These are phyloP conservation scores for Yamadazyma endophytica DNA, from an alignment of 805 yeast species.

Conservation along the genomic window DNA sequence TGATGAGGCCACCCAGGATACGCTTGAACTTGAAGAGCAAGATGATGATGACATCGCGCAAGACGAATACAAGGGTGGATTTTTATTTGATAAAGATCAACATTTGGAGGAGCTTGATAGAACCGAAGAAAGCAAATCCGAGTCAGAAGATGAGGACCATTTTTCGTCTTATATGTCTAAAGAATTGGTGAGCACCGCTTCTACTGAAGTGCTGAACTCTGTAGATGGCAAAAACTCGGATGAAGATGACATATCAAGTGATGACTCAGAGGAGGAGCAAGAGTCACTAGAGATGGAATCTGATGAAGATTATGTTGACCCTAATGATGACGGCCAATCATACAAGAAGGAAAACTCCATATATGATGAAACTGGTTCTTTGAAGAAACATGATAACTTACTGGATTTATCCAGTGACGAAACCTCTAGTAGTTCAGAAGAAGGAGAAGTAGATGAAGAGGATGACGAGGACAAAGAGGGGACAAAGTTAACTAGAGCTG, in stretches of 20 bases:
- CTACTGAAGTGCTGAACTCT: slow-evolving; percentile 25
- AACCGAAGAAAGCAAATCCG: slow-evolving; percentile 30
- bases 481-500: slow-evolving; percentile 34
- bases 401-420: slow-evolving; percentile 27
- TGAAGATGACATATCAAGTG: slow-evolving; percentile 51
- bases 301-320: slow-evolving; percentile 72
- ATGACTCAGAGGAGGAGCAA: slow-evolving; percentile 32
- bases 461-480: slow-evolving; percentile 16
- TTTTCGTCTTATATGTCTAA: slow-evolving; percentile 74
- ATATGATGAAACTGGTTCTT: slow-evolving; percentile 42
- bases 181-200: slow-evolving; percentile 56
- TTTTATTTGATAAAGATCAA: slow-evolving; percentile 26
- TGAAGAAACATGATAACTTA: slow-evolving; percentile 15
- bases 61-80: slow-evolving; percentile 21
- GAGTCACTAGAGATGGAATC: slow-evolving; percentile 18
- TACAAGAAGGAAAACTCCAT: slow-evolving; percentile 63
- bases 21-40: slow-evolving; percentile 35
- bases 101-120: slow-evolving; percentile 27
- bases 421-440: slow-evolving; percentile 27
- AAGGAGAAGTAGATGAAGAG: slow-evolving; percentile 23
- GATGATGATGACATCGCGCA: slow-evolving; percentile 39
- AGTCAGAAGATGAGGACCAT: slow-evolving; percentile 42
- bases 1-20: slow-evolving; percentile 18
- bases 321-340: slow-evolving; percentile 77
- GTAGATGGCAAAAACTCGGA: slow-evolving; percentile 12